Evolutionary conservation across 139 green algal species (phyloP), one percentile per base, ranked within the genome.

Genomic region (Coelastrella sp.): DNA sequence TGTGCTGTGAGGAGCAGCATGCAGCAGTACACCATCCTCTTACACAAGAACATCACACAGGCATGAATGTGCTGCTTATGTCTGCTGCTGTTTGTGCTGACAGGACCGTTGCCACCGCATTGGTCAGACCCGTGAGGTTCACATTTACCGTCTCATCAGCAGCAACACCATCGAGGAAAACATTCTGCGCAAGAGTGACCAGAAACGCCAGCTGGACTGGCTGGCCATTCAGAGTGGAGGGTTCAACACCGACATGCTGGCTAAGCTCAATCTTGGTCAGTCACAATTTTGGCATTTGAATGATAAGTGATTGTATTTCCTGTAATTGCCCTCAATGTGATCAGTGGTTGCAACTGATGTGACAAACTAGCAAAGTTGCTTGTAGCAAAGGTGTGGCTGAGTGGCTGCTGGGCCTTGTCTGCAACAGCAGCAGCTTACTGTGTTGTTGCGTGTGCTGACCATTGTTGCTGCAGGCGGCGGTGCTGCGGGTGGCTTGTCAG

Each of bases 61-160:
- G 12, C 70, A 78, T 78, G 20, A 78, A 24, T 49, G 35, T 49
- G 70, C 70, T 78, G 19, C 8, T 24, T 35, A 1, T 17, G 17
- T 78, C 14, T 78, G 70, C n/a, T 35, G n/a, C 70, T 11, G 17
- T 11, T 11, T 7, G 6, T 49, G 4, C 9, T 6, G 80, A 6
- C 97, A 99, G 95, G 98, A 99, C 93, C 91, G 98, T 19, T 99
- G 97, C 90, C 98, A 99, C 92, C 95, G 98, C 85, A 99, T 99
- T 85, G 98, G 98, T 7, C 98, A 99, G 94, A 99, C 97, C 24
- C 86, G 96, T 0, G 96, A 98, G 91, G 98, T 99, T 80, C 96
- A 99, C 95, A 99, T 99, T 89, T 99, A 99, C 94, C 96, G 98
- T 60, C 94, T 99, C 63, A 94, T 99, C 72, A 95, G 76, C 78